phyloP scores from a whole-genome alignment of 106 monocot species.

The Allium fistulosum region DNA sequence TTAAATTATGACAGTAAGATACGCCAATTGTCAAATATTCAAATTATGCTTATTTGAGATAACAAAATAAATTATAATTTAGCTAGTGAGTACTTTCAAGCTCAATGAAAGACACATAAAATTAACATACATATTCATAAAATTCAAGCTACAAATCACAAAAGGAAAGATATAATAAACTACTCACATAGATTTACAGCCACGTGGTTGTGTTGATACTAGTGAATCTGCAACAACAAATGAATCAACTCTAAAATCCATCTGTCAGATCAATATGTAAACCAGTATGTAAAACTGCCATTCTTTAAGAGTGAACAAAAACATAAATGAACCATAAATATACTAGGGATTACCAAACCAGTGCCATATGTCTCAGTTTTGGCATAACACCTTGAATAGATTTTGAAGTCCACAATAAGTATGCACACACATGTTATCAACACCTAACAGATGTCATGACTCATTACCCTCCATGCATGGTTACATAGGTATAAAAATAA shows the following conservation, averaged over 20 bases:
- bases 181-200: conserved; percentile 48
- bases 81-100: no score
- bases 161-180: neutral
- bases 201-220: conserved; percentile 81
- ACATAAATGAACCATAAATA: no score
- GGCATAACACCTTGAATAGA: conserved; percentile 89
- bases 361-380: conserved; percentile 98
- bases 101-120: no score
- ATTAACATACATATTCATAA: neutral
- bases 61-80: no score
- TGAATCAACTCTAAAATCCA: conserved; percentile 97
- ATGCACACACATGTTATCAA: conserved; percentile 85
- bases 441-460: conserved; percentile 42
- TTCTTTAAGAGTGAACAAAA: no score
- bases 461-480: neutral
- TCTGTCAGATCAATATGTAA: conserved; percentile 35
- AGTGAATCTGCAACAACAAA: conserved; percentile 92
- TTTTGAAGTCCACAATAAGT: conserved; percentile 91
- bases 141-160: neutral
- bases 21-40: neutral
- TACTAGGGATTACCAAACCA: conserved; percentile 50
- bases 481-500: no score
- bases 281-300: no score
- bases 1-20: neutral
- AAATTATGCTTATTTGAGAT: neutral